Evolutionary conservation across 1,284 basidiomycete genomes (phyloP).

Genomic region (Irpex lacteus): DNA sequence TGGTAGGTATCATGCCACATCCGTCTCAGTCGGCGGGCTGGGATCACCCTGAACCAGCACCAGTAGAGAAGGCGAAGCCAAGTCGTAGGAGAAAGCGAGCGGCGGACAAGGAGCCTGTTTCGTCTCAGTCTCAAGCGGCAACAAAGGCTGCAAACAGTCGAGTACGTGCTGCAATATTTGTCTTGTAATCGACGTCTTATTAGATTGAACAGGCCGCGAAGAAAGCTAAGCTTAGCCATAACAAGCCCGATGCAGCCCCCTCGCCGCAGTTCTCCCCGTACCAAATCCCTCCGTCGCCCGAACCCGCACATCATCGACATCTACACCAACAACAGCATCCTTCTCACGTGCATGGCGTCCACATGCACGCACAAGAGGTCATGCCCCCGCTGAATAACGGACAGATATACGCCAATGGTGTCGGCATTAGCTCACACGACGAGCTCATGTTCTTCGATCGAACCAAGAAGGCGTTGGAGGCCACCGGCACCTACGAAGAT

Average conservation of each 20-base stretch:
- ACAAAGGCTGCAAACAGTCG: constrained; percentile 22
- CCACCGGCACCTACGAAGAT: constrained; percentile 75
- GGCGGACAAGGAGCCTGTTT: constrained; percentile 60
- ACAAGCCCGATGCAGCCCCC: constrained; percentile 49
- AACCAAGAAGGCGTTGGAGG: constrained; percentile 77
- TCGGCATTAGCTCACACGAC: constrained; percentile 62
- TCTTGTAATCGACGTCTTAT: background rate
- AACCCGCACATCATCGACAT: constrained; percentile 21
- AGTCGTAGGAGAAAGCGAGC: constrained; percentile 49
- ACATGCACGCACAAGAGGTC: constrained; percentile 5
- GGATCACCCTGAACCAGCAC: constrained; percentile 28
- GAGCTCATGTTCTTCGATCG: constrained; percentile 95
- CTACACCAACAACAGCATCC: constrained; percentile 15
- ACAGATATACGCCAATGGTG: constrained; percentile 11
- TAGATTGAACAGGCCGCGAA: constrained; percentile 38
- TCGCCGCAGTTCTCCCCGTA: constrained; percentile 59
- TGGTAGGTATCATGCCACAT: constrained; percentile 42
- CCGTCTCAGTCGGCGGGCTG: constrained; percentile 33
- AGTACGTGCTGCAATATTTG: constrained; percentile 17
- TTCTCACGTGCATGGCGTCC: constrained; percentile 9
- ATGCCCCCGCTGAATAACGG: background rate
- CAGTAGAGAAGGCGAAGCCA: constrained; percentile 44
- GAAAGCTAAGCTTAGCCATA: constrained; percentile 52
- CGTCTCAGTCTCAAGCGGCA: constrained; percentile 19
- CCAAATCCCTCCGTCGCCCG: constrained; percentile 34